Evolutionary conservation across 129 eudicot genomes (phyloP), one percentile per base, ranked within the genome.

Genomic region (sunflower (Helianthus annuus)): DNA sequence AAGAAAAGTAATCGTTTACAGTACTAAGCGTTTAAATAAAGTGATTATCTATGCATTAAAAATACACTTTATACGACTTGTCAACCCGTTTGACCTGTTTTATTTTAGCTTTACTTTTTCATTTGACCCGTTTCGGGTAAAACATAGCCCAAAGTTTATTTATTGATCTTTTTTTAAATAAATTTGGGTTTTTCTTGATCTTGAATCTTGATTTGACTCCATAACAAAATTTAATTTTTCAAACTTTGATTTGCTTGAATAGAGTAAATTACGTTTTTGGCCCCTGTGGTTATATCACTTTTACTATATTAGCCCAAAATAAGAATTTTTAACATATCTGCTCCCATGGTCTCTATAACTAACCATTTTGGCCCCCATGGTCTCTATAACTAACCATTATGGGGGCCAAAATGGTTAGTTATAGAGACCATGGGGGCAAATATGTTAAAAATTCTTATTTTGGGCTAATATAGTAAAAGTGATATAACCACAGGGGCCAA

Each of bases 141-240:
- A 48, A 48, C 54, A 3, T 12, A 48, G 54, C 54, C 15, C 15
- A 17, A 40, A 38, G 48, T 29, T 19, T 56, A 40, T 56, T 55
- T 40, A 42, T 19, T 70, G 66, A 17, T 68, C 0, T 36, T 12
- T 52, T 16, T 52, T 17, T 7, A 39, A 27, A 6, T 11, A 2
- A 13, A 17, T 70, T 12, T 70, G 4, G 65, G 27, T 40, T 39
- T 53, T 17, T 17, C 53, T 22, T 70, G 65, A 70, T 69, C 36
- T 69, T 34, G 48, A 69, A 32, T 68, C 48, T 68, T 68, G 61
- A 9, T 68, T 69, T 17, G 11, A n/a, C 13, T 7, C 46, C 12
- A 36, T 62, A 49, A 17, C 27, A 36, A 51, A 38, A 17, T 17
- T 16, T 71, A n/a, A 45, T 72, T 45, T 72, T 46, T 72, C 4